Base-by-base conservation (phyloP, 805 yeast species). In the Teunomyces stri region DNA sequence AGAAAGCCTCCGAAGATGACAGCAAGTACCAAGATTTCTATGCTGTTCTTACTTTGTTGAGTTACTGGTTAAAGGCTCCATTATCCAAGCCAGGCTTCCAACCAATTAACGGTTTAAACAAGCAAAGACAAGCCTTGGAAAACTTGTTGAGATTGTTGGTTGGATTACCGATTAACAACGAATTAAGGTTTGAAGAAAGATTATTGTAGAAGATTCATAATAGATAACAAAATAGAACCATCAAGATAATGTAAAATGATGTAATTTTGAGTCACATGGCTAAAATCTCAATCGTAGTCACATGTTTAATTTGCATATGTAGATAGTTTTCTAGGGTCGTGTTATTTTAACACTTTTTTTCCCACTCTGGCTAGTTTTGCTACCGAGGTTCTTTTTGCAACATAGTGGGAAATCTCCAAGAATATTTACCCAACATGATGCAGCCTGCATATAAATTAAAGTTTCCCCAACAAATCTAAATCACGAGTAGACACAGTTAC, bases 21-120 rank as follows among this genome's bases (percentile, higher is more conserved):
- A 70, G 61, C 25, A 69, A 76, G 38, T 87, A 74, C 68, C 81
- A 85, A 54, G 74, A 77, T 50, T 80, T 91, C 72, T 89, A 91
- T 72, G 82, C 96, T 20, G 91, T 92, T 43, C 76, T 92, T 64
- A 81, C 95, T 13, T 87, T 90, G 67, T 78, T 91, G 68, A 81
- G 91, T 62, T 91, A 91, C 74, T 91, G 97, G 97, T 82, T 92
- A 64, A 91, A 91, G 77, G 97, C 97, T 2, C 98, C 98, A 54
- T 80, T 91, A 58, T 84, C 96, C 43, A 87, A 92, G 72, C 88
- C 89, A 43, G 97, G 97, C 4, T 87, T 77, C 71, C 85, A 88
- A 64, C 85, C 96, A 28, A 88, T 91, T 60, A 91, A 91, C 62
- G 96, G 97, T 22, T 79, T 91, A 66, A 92, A 89, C 81, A 92